Evolutionary conservation across 371 early-diverging fungal genomes (phyloP), one percentile per base, ranked within the genome.

Genomic region (Saksenaea oblongispora): DNA sequence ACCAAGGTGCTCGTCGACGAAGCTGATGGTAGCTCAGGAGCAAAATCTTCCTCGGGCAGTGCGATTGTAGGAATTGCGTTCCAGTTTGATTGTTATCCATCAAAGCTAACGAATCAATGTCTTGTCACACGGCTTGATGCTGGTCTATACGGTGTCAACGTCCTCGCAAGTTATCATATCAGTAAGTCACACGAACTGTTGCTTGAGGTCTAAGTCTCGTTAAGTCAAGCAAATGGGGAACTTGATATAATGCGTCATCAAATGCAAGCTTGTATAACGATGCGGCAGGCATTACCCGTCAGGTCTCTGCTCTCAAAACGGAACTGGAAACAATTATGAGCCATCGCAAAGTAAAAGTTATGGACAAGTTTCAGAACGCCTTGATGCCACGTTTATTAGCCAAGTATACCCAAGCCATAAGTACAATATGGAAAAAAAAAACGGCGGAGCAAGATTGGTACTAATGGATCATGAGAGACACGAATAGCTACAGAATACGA

Each of bases 311-410:
- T 0, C 71, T 87, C 27, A 84, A 84, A 51, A 79, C 78, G n/a
- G 85, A 84, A 37, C 71, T 87, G 1, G 85, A 85, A 59, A 82
- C 76, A 0, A 70, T 85, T 56, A 79, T 87, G 7, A 73, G 80
- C 24, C 82, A 82, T 53, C 79, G 85, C 18, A 85, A 85, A 65
- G 83, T 79, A 27, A 82, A 85, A 51, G 84, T 87, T 14, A 83
- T 85, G 0, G 82, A 83, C 36, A 84, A 57, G 87, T 87, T 0
- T 74, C 74, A 4, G 75, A 65, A 18, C 71, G 83, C 9, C 60
- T 79, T 1, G 71, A 75, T 26, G 63, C 60, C 17, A 70, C 58
- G 22, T 61, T 17, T 34, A 61, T 55, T 70, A 27, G 41, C 66
- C 56, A 7, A 51, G 27, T 0, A 57, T 54, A 31, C 42, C 34